A percentile compares a stretch with the other conserved stretches of the same genome.
phyloP scores from a whole-genome alignment of 2,329 filamentous ascomycete genomes.

The Trichoderma afroharzianum region DNA sequence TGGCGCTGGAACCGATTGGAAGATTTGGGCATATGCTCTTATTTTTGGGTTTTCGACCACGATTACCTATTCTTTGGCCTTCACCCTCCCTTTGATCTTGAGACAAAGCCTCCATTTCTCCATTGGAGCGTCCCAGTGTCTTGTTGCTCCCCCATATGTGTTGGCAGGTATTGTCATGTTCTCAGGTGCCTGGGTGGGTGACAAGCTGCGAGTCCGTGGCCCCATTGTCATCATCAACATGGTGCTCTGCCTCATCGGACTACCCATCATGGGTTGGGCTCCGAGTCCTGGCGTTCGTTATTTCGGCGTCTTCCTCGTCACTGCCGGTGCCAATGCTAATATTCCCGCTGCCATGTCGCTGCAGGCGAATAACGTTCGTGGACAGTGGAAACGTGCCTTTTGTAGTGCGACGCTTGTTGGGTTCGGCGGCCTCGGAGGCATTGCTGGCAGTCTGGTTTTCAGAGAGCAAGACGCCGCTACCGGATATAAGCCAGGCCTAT shows the following conservation, averaged over 20 bases:
- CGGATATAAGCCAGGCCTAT: slow-evolving; percentile 53
- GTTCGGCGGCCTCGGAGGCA: slow-evolving; percentile 74
- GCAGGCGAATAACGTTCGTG: slow-evolving; percentile 83
- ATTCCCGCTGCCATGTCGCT: slow-evolving; percentile 72
- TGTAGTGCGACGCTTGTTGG: slow-evolving; percentile 72
- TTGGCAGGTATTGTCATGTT: slow-evolving; percentile 64
- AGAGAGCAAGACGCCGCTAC: slow-evolving; percentile 50
- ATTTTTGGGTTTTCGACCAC: slow-evolving; percentile 46
- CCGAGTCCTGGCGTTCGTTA: slow-evolving; percentile 56
- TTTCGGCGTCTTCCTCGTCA: slow-evolving; percentile 72
- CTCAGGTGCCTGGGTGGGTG: slow-evolving; percentile 57
- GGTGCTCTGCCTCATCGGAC: slow-evolving; percentile 62
- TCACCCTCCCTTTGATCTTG: slow-evolving; percentile 76
- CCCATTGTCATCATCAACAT: slow-evolving; percentile 65
- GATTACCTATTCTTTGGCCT: slow-evolving; percentile 71
- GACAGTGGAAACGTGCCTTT: slow-evolving; percentile 84
- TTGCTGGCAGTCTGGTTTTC: slow-evolving; percentile 71
- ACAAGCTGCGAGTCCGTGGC: slow-evolving; percentile 63
- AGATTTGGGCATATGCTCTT: slow-evolving; percentile 59
- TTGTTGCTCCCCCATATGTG: slow-evolving; percentile 66
- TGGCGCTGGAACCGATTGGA: slow-evolving; percentile 46
- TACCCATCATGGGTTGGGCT: slow-evolving; percentile 70
- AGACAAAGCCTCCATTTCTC: slow-evolving; percentile 59
- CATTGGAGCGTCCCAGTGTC: slow-evolving; percentile 62
- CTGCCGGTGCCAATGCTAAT: slow-evolving; percentile 74